Evolutionary conservation across 441 rosid species (phyloP).

Genomic region (Gossypium trilobum): DNA sequence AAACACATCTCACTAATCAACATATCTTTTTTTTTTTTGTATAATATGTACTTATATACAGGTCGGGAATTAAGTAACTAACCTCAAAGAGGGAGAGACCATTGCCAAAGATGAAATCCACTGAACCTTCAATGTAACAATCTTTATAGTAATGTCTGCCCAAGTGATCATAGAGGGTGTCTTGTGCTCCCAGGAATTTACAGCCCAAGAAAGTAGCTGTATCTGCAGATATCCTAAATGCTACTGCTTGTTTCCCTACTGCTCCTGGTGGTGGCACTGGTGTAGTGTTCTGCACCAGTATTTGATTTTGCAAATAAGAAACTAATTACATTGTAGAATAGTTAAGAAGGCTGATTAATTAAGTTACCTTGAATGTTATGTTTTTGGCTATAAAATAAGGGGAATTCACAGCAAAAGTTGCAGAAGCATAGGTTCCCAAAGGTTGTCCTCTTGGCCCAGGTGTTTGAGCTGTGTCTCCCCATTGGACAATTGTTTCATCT

Average conservation of each 20-base stretch:
- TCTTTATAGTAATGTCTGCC: conserved; percentile 97
- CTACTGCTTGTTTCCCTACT: conserved; percentile 82
- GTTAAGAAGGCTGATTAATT: background rate
- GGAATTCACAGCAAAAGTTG: conserved; percentile 84
- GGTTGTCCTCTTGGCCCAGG: conserved; percentile 63
- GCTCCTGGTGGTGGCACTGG: conserved; percentile 90
- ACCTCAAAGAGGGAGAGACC: conserved; percentile 89
- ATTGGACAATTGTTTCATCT: conserved; percentile 69
- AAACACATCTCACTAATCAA: background rate
- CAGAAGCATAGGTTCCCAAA: conserved; percentile 69
- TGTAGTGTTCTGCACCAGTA: conserved; percentile 54
- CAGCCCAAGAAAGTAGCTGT: conserved; percentile 80
- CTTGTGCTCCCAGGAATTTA: conserved; percentile 82
- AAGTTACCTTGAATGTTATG: conserved; percentile 76
- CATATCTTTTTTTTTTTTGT: background rate
- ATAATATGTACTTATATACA: background rate
- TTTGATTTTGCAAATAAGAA: background rate
- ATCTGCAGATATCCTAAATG: conserved; percentile 82
- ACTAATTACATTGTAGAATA: too few species aligned
- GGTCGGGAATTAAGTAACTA: background rate
- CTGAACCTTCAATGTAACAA: conserved; percentile 90
- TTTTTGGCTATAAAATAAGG: conserved; percentile 83
- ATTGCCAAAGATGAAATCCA: conserved; percentile 92
- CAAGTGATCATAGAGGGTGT: conserved; percentile 78
- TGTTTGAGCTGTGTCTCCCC: conserved; percentile 97